These are phyloP conservation scores for Funneliformis geosporum DNA, from an alignment of 192 early-diverging fungal genomes.

Conservation along the genomic window DNA sequence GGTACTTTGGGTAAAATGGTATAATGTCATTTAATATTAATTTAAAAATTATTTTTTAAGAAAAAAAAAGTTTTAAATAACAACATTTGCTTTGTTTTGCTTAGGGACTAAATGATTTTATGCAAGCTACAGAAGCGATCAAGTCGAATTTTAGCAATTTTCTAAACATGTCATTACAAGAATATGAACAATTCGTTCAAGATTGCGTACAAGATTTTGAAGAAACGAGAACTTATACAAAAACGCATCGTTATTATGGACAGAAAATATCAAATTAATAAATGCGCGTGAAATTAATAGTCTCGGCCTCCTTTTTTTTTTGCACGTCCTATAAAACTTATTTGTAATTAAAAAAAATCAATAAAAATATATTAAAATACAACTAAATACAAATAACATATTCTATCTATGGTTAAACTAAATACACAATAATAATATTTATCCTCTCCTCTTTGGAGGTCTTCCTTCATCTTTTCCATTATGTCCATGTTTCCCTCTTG, in stretches of 20 bases:
- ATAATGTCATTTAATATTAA: too few relatives aligned
- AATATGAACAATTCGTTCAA: not conserved
- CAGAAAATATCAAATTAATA: too few relatives aligned
- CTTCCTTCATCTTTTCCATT: conserved; percentile 24
- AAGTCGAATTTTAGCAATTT: not conserved
- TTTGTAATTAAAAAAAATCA: not conserved
- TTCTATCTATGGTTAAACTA: not conserved
- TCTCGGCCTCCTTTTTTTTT: not conserved
- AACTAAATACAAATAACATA: not conserved
- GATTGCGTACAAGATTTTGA: not conserved
- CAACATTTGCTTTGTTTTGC: too few relatives aligned
- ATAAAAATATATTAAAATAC: not conserved
- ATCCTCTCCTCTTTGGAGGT: not conserved
- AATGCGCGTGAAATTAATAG: not conserved
- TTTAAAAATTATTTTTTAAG: not conserved
- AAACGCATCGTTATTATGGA: too few relatives aligned
- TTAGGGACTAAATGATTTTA: too few relatives aligned
- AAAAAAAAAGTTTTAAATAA: too few relatives aligned
- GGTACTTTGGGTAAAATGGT: too few relatives aligned
- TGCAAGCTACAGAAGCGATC: not conserved
- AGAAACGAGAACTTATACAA: too few relatives aligned
- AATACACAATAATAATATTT: not conserved
- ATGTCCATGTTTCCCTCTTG: conserved; percentile 12
- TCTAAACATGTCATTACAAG: too few relatives aligned
- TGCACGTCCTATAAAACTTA: not conserved